These are phyloP conservation scores for Leccinum insolens DNA, from an alignment of 1,284 basidiomycete species.

Conservation along the genomic window DNA sequence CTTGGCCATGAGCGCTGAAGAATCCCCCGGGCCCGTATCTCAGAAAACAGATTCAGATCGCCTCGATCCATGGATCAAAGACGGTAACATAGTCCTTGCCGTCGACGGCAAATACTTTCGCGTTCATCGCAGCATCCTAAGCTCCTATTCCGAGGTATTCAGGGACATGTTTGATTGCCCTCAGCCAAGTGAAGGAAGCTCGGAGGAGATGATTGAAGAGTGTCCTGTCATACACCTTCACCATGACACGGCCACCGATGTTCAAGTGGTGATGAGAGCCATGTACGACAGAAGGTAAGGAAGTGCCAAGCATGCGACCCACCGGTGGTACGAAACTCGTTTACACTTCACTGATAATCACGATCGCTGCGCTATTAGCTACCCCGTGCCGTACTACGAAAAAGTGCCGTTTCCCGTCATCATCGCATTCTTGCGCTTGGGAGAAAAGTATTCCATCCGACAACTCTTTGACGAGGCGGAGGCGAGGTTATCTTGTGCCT, in stretches of 20 bases:
- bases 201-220: slow-evolving; percentile 15
- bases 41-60: slow-evolving; percentile 10
- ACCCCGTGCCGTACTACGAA: slow-evolving; percentile 6
- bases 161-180: slow-evolving; percentile 14
- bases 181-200: not conserved
- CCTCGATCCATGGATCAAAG: slow-evolving; percentile 16
- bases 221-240: slow-evolving; percentile 24
- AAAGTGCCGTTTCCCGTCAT: slow-evolving; percentile 8
- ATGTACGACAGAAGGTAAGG: slow-evolving; percentile 23
- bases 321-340: not conserved
- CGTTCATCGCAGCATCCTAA: slow-evolving; percentile 16
- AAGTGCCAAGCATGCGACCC: not conserved
- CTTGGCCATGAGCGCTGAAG: not conserved
- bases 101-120: slow-evolving; percentile 18
- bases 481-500: slow-evolving; percentile 8
- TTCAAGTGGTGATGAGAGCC: slow-evolving; percentile 22
- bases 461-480: slow-evolving; percentile 16
- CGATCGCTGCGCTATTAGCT: slow-evolving; percentile 6
- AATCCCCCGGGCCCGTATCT: not conserved
- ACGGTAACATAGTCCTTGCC: slow-evolving; percentile 17
- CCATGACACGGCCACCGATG: slow-evolving; percentile 13
- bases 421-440: slow-evolving; percentile 21
- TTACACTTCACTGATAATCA: not conserved
- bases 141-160: slow-evolving; percentile 15
- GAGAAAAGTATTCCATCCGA: slow-evolving; percentile 26